Base-by-base conservation (phyloP, 202 grass and related monocot genomes). In the Panicum hallii region DNA sequence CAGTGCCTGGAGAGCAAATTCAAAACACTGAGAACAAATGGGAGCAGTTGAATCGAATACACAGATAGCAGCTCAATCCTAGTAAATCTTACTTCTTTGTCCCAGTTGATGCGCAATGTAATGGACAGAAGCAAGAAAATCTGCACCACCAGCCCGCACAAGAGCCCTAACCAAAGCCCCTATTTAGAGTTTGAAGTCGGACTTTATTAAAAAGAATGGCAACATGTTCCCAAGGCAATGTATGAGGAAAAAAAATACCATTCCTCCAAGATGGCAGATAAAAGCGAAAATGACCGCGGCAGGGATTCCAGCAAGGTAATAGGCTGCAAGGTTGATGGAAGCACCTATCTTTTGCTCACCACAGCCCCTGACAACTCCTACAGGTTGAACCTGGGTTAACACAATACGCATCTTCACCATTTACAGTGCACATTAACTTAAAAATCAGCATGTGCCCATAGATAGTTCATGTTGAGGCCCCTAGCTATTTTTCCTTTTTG, bases 91-190 rank as follows among this genome's bases (percentile, higher is more conserved):
- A 92, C 87, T 74, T 92, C 83, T 53, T 92, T 92, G 11, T 89
- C 74, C 90, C 90, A 92, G 72, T 92, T 84, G 23, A 83, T 81
- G 9, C 43, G 60, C 46, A 81, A 55, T n/a, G 83, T 81, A 61
- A 92, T 89, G 41, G 26, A 43, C 11, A 67, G 23, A 60, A 83
- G 75, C 61, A 87, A 45, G 43, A 92, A 16, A 13, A 49, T 43
- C 71, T 92, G 86, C 6, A 84, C 83, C 30, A 80, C 5, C 8
- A 86, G 78, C 28, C 90, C 90, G 64, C 86, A 89, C 47, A 87
- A 66, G 68, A 92, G 53, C 77, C 90, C 90, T 17, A 92, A 47
- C 90, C 86, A 89, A 28, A 92, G 90, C 8, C 90, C 90, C 90
- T 63, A 19, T 17, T 6, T 53, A 53, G 50, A 53, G 16, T 53